A percentile compares a stretch with the other conserved stretches of the same genome.
phyloP scores from a whole-genome alignment of 371 early-diverging fungal species.

The Rhizoclosmatium hyalinum region DNA sequence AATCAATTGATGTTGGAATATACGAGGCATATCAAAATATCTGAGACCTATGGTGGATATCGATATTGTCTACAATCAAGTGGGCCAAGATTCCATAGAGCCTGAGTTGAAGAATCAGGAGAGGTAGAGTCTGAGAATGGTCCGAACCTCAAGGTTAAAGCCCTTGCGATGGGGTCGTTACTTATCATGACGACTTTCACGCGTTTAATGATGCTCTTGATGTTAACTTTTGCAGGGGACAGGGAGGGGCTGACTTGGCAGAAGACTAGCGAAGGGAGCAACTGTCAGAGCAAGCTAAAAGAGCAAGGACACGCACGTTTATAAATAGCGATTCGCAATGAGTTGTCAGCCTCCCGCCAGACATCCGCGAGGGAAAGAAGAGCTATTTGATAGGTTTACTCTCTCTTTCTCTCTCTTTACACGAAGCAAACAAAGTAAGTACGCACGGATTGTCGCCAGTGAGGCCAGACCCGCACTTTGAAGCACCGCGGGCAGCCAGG shows the following conservation, averaged over 20 bases:
- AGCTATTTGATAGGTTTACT: background rate
- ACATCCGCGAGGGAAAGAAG: slow-evolving; percentile 2
- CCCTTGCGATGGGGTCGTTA: slow-evolving; percentile 33
- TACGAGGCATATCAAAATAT: background rate
- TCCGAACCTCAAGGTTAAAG: slow-evolving; percentile 30
- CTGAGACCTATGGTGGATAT: slow-evolving; percentile 33
- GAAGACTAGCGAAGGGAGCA: slow-evolving; percentile 9
- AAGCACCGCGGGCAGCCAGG: background rate
- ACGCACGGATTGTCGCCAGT: no score
- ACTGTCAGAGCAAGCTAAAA: background rate
- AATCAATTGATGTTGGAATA: background rate
- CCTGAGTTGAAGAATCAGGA: slow-evolving; percentile 11
- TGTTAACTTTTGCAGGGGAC: background rate
- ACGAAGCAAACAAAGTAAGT: no score
- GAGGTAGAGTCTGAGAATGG: background rate
- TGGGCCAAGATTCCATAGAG: slow-evolving; percentile 27
- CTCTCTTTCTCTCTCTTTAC: background rate
- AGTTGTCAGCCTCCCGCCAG: slow-evolving; percentile 16
- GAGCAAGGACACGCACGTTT: background rate
- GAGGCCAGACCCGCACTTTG: no score
- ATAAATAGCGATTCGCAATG: background rate
- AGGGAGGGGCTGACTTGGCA: background rate
- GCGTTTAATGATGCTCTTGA: slow-evolving; percentile 15
- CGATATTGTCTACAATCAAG: slow-evolving; percentile 16
- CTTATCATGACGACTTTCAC: slow-evolving; percentile 31